Base-by-base conservation (phyloP, 2,329 filamentous ascomycete species). In the Fusarium tjaetaba region DNA sequence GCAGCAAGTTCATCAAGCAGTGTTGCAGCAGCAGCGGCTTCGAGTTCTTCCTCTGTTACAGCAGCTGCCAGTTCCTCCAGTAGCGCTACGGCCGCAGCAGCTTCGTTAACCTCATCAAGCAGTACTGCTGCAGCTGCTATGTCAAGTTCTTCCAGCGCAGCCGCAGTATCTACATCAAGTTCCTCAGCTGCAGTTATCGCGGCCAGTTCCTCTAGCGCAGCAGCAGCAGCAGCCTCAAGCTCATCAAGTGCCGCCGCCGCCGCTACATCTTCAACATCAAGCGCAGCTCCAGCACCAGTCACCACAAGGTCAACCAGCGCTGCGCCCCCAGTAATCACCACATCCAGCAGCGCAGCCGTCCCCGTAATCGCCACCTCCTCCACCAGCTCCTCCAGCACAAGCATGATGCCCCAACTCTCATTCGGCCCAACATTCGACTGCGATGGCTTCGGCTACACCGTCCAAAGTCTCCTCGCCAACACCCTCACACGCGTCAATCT, bases 361-460 rank as follows among this genome's bases (percentile, higher is more conserved):
- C 46, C 42, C 24, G 39, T 52, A 5, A 45, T 38, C 3, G 28
- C 53, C 5, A 46, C 68, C 0, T 59, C 56, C 4, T 67, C 66
- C 18, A 60, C 34, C 15, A 53, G 32, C 6, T 36, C 42, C 5
- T 43, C 56, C 13, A 71, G 55, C 6, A 65, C 64, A 26, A 46
- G 30, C 4, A 24, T 49, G 45, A 46, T 52, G 39, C 52, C 63
- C 1, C 52, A 38, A 18, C 68, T 30, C 36, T 45, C 48, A 7
- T 56, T 72, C 10, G 70, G 65, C 3, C 70, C 74, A 14, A 63
- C 66, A 1, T 76, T 76, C 18, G 61, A 58, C 38, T 76, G 74
- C 11, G 41, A 75, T 10, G 53, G 57, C 0, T 48, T 45, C n/a
- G 74, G 70, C 5, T 76, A 73, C 28, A 57, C 70, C 6, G 34